A percentile compares a stretch with the other conserved stretches of the same genome.
Evolutionary conservation across 176 grass and related monocot genomes (phyloP).

Genomic region (Themeda triandra): DNA sequence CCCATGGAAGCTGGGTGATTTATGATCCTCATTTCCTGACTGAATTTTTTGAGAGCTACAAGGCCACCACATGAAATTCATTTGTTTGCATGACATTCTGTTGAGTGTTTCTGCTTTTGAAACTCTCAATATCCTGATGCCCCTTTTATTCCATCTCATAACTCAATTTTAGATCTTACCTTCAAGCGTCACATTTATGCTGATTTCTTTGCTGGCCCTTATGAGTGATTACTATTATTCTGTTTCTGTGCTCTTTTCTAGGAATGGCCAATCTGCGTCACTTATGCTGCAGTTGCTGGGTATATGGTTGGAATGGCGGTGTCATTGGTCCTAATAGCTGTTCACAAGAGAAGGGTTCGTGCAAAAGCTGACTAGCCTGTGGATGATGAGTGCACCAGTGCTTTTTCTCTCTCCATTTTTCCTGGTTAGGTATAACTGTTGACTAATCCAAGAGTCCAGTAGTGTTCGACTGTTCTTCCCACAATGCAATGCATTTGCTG

Average conservation of each 20-base stretch:
- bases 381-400: neutral
- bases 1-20: neutral
- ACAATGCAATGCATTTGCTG: neutral
- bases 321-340: conserved; percentile 41
- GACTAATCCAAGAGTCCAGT: neutral
- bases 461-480: neutral
- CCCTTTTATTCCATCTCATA: neutral
- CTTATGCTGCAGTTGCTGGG: conserved; percentile 68
- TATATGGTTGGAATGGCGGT: conserved; percentile 54
- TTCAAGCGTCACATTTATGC: neutral
- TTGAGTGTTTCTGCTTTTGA: neutral
- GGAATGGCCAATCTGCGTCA: conserved; percentile 95
- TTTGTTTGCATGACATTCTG: neutral
- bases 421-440: neutral
- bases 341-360: conserved; percentile 37
- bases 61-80: neutral
- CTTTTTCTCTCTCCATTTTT: neutral
- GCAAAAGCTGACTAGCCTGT: conserved; percentile 64
- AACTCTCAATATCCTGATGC: neutral
- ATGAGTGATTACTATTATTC: neutral
- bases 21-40: neutral
- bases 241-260: conserved; percentile 10
- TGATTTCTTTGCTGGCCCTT: neutral
- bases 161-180: neutral
- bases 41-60: neutral